These are phyloP conservation scores for Capsella bursapastoris DNA, from an alignment of 345 rosid species.

Conservation along the genomic window DNA sequence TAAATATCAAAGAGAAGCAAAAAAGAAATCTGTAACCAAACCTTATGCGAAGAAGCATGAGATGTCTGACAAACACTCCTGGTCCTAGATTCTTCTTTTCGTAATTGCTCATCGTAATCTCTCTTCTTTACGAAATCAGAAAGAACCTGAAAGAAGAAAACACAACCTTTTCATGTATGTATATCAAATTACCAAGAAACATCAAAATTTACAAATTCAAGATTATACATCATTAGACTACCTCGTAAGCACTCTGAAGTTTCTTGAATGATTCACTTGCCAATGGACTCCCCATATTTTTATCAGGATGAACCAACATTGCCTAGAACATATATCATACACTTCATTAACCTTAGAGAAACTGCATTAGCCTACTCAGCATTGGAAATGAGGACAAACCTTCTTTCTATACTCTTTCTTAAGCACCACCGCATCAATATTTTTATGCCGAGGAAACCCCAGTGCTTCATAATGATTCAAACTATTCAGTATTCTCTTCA, in stretches of 20 bases:
- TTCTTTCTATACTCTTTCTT: conserved; percentile 91
- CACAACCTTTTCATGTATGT: conserved; percentile 1
- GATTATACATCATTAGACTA: conserved; percentile 31
- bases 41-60: conserved; percentile 64
- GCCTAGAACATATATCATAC: conserved; percentile 61
- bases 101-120: conserved; percentile 91
- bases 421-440: conserved; percentile 61
- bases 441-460: conserved; percentile 74
- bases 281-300: conserved; percentile 88
- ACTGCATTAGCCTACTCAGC: conserved; percentile 12
- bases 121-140: conserved; percentile 84
- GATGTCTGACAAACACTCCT: conserved; percentile 67
- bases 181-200: conserved; percentile 9
- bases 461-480: conserved; percentile 82
- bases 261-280: conserved; percentile 99
- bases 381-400: conserved; percentile 49
- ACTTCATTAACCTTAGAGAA: conserved; percentile 16
- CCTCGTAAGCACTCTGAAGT: conserved; percentile 98
- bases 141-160: conserved; percentile 61
- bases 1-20: conserved; percentile 5
- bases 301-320: conserved; percentile 99
- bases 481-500: conserved; percentile 82
- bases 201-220: neutral
- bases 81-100: conserved; percentile 77
- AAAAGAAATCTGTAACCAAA: conserved; percentile 41